phyloP scores from a whole-genome alignment of 2,329 filamentous ascomycete species.

The Penicillium sp. region DNA sequence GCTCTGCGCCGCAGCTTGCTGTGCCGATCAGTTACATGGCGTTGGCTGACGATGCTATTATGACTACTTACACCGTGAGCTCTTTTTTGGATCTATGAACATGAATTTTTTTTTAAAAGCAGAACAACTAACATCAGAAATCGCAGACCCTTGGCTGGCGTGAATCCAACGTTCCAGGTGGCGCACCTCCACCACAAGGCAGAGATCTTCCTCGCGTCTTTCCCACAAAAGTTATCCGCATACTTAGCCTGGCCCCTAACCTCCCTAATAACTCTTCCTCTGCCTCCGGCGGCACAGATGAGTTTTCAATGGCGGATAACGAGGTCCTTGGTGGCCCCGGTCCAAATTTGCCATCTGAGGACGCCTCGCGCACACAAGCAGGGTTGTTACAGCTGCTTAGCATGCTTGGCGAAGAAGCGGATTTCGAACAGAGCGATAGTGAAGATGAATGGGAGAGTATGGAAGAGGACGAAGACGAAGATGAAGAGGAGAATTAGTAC shows the following conservation, averaged over 20 bases:
- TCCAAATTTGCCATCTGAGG: constrained; percentile 14
- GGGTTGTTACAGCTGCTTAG: constrained; percentile 28
- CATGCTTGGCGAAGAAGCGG: constrained; percentile 26
- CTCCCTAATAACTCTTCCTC: constrained; percentile 10
- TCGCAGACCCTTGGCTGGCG: constrained; percentile 35
- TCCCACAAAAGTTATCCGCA: constrained; percentile 43
- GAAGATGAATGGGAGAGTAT: constrained; percentile 20
- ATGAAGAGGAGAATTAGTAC: neutral
- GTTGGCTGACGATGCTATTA: constrained; percentile 49
- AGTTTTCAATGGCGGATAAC: neutral
- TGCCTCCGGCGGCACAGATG: neutral
- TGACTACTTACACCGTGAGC: constrained; percentile 46
- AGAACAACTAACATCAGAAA: constrained; percentile 13
- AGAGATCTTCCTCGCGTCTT: constrained; percentile 35
- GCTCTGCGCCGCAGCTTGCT: constrained; percentile 39
- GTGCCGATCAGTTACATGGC: constrained; percentile 51
- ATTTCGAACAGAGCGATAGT: constrained; percentile 7
- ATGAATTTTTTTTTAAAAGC: no score
- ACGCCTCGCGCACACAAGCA: constrained; percentile 22
- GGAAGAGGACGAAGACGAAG: constrained; percentile 10
- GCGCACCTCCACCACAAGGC: constrained; percentile 15
- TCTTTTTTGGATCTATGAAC: neutral
- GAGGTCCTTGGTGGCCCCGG: constrained; percentile 3
- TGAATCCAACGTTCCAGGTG: constrained; percentile 23
- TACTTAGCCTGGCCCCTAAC: constrained; percentile 40